A percentile compares a stretch with the other conserved stretches of the same genome.
Conservation (phyloP, 768 basidiomycete species). For the Hebeloma cylindrosporum region DNA sequence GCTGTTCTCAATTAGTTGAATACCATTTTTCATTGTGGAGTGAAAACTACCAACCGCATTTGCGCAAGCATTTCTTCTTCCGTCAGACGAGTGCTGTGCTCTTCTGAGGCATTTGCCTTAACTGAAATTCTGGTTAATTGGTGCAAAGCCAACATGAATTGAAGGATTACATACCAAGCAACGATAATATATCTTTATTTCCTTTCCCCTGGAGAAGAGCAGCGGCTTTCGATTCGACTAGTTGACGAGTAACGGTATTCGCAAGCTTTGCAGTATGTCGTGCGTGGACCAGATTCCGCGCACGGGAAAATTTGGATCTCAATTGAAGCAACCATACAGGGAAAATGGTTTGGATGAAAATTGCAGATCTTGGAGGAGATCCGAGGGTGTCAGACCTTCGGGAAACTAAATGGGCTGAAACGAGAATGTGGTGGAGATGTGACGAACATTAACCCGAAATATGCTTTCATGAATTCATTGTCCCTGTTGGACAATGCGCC, state of each 20-base stretch:
- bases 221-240: constrained; percentile 48
- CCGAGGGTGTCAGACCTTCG: constrained; percentile 53
- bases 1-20: constrained; percentile 22
- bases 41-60: constrained; percentile 46
- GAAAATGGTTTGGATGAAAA: constrained; percentile 50
- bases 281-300: constrained; percentile 45
- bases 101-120: constrained; percentile 53
- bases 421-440: not conserved
- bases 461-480: constrained; percentile 55
- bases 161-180: constrained; percentile 44
- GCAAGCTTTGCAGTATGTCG: constrained; percentile 45
- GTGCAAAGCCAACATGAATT: not conserved
- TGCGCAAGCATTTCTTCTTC: constrained; percentile 51
- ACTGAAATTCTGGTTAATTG: constrained; percentile 31
- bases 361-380: constrained; percentile 42
- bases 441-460: constrained; percentile 48
- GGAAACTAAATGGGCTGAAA: not conserved
- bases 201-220: constrained; percentile 48
- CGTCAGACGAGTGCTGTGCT: constrained; percentile 41
- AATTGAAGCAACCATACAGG: constrained; percentile 46
- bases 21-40: not conserved
- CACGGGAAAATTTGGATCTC: constrained; percentile 46
- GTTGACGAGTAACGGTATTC: constrained; percentile 43
- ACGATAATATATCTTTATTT: constrained; percentile 53
- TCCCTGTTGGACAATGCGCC: constrained; percentile 48